Evolutionary conservation across 1,284 basidiomycete species (phyloP), one percentile per base, ranked within the genome.

Genomic region (Porogramme epimiltina): DNA sequence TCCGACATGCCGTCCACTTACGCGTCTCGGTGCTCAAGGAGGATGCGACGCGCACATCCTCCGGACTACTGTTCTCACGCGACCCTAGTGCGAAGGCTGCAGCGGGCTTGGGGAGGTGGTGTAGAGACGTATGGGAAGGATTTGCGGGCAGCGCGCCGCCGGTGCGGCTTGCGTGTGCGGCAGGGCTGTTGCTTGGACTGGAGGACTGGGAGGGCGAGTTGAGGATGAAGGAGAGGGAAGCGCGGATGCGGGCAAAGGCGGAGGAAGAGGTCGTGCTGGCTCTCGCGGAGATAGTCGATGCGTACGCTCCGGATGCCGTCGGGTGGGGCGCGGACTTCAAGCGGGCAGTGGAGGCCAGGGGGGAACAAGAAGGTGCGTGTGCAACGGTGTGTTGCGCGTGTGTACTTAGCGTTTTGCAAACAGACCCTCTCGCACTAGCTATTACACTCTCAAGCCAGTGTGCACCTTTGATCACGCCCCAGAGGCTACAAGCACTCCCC

Each of bases 271-370:
- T 82, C 23, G 73, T 90, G 16, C 71, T 91, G 26, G 79, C 84
- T 3, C 72, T 89, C 28, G 88, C 89, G 8, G 87, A 90, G 64
- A 77, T 83, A 8, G 79, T 89, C 66, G 87, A 90, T 58, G 65
- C 75, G n/a, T 81, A 84, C 56, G 69, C 67, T 19, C 63, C 66
- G 47, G 62, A 61, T 42, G 55, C 62, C 20, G 70, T 69, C 33
- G 79, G 77, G 28, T 90, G 88, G 88, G 81, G 84, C 62, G 76
- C 71, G 42, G 86, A 90, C 61, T 89, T 89, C 62, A 74, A 75
- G 47, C 75, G 77, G 26, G 39, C 45, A 3, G 38, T 52, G 19
- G 69, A 70, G 16, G 70, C 72, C 4, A 73, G 79, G 56, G 70
- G 69, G 61, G 62, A 55, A 66, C 51, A 61, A 20, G 55, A 62